Conservation (phyloP, 2,329 filamentous ascomycete genomes). For the Paecilomyces variotii region DNA sequence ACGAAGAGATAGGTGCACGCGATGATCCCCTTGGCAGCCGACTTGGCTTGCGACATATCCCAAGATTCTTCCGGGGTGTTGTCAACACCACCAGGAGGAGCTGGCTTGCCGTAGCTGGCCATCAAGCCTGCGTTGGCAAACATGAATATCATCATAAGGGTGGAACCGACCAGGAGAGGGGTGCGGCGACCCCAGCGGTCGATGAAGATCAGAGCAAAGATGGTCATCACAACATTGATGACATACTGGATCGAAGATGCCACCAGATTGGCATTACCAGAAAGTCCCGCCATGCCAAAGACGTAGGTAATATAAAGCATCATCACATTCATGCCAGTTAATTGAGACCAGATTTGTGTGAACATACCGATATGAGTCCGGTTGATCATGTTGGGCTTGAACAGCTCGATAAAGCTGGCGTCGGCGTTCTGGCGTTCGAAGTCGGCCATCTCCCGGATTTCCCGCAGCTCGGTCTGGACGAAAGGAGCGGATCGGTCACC, state of each 20-base stretch:
- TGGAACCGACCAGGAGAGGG: conserved; percentile 57
- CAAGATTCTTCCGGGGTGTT: conserved; percentile 29
- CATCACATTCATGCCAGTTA: conserved; percentile 72
- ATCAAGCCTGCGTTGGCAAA: conserved; percentile 38
- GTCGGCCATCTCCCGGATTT: conserved; percentile 65
- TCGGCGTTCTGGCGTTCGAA: conserved; percentile 64
- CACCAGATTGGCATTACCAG: conserved; percentile 50
- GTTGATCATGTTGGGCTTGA: conserved; percentile 67
- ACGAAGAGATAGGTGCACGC: conserved; percentile 68
- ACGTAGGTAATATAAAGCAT: conserved; percentile 66
- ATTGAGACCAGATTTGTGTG: conserved; percentile 66
- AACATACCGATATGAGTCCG: conserved; percentile 64
- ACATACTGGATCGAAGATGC: conserved; percentile 65
- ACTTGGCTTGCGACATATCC: conserved; percentile 19
- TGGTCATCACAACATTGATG: conserved; percentile 72
- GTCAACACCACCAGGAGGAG: conserved; percentile 34
- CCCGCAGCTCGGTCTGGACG: conserved; percentile 57
- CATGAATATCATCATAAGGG: conserved; percentile 50
- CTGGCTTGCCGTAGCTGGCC: conserved; percentile 24
- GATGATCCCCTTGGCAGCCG: conserved; percentile 56
- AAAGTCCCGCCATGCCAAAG: conserved; percentile 64
- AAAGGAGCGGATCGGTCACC: conserved; percentile 27
- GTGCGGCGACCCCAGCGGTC: conserved; percentile 68
- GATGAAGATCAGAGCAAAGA: conserved; percentile 66
- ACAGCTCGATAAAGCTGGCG: conserved; percentile 63